These are phyloP conservation scores for Phytophthora litchii DNA, from an alignment of 352 stramenopile genomes.

Conservation along the genomic window DNA sequence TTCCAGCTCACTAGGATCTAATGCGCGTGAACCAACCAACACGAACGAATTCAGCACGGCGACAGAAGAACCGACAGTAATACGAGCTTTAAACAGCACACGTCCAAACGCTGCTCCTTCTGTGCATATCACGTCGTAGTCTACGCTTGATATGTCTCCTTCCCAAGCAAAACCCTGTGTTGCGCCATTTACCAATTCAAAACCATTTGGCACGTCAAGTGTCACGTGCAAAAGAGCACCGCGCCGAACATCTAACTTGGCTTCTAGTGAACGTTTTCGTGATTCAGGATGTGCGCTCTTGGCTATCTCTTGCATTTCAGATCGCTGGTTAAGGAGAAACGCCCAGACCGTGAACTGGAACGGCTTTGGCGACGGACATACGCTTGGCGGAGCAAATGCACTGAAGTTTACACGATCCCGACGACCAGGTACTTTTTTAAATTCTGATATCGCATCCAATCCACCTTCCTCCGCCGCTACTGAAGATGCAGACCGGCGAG, in stretches of 20 bases:
- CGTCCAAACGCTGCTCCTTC: slow-evolving; percentile 54
- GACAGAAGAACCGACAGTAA: slow-evolving; percentile 74
- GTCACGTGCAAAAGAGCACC: slow-evolving; percentile 78
- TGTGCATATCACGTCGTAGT: slow-evolving; percentile 69
- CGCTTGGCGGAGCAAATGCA: slow-evolving; percentile 67
- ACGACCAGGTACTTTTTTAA: slow-evolving; percentile 45
- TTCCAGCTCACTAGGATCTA: slow-evolving; percentile 52
- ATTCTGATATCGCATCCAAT: slow-evolving; percentile 35
- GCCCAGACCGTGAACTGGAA: slow-evolving; percentile 81
- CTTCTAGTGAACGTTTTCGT: slow-evolving; percentile 58
- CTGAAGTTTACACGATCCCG: slow-evolving; percentile 83
- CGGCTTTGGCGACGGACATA: slow-evolving; percentile 60
- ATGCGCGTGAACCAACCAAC: slow-evolving; percentile 47
- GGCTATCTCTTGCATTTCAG: slow-evolving; percentile 69
- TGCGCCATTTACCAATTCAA: slow-evolving; percentile 61
- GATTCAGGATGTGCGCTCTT: slow-evolving; percentile 42
- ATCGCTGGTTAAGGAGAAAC: slow-evolving; percentile 71
- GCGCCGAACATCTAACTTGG: slow-evolving; percentile 72
- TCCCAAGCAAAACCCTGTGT: slow-evolving; percentile 78
- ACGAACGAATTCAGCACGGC: slow-evolving; percentile 76
- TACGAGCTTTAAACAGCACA: slow-evolving; percentile 75
- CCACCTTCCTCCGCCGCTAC: slow-evolving; percentile 30
- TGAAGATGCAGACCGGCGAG: slow-evolving; percentile 18
- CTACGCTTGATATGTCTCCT: slow-evolving; percentile 66
- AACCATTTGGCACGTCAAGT: slow-evolving; percentile 65